These are phyloP conservation scores for Dunaliella sp. DNA, from an alignment of 139 green algal genomes.

Conservation along the genomic window DNA sequence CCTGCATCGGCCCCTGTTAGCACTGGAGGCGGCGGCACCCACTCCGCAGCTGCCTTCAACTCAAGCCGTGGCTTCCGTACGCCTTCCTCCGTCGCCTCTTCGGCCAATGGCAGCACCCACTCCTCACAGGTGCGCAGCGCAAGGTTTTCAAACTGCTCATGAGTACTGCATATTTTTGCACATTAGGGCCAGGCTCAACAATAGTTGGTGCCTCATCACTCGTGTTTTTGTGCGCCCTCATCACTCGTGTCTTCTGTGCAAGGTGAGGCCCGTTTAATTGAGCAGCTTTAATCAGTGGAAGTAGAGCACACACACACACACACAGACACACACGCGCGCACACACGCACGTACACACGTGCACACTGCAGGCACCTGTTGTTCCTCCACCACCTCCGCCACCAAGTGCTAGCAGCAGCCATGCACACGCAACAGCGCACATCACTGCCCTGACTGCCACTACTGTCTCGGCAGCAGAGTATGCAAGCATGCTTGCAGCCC, in stretches of 20 bases:
- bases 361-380: background rate
- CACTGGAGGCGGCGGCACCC: background rate
- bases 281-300: no score
- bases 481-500: background rate
- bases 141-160: no score
- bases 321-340: background rate
- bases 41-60: background rate
- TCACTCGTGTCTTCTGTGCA: no score
- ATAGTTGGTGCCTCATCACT: no score
- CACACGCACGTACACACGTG: background rate
- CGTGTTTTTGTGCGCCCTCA: no score
- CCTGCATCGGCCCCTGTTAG: background rate
- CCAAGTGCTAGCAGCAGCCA: background rate
- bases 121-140: background rate
- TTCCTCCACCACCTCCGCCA: background rate
- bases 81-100: background rate
- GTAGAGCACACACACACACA: background rate
- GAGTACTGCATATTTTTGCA: no score
- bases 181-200: no score
- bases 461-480: slow-evolving; percentile 2
- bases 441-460: slow-evolving; percentile 2
- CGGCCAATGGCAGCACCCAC: background rate
- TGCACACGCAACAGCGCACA: background rate
- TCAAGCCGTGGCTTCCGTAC: background rate
- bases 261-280: no score